Evolutionary conservation across 306 rosid genomes (phyloP), one percentile per base, ranked within the genome.

Genomic region (Trifolium pratense): DNA sequence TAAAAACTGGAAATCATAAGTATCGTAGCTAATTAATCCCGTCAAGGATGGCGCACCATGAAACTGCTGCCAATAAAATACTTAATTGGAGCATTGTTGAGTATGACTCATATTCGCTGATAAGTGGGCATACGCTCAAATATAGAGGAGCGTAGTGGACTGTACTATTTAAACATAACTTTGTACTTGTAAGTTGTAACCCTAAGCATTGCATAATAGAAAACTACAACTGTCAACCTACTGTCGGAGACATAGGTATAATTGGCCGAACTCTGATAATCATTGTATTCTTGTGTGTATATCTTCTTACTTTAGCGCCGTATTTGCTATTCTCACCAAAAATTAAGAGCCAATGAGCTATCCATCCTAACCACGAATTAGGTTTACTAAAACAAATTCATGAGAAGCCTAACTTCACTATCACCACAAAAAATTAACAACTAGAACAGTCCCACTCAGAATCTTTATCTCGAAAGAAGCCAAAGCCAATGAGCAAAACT

Each of bases 11-110:
- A 49, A 68, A 67, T 49, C n/a, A 59, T 36, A 51, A 10, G 34
- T 4, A 39, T 9, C 65, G 36, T n/a, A 40, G 55, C 45, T 12
- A 32, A 67, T 2, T 32, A 37, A 7, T 37, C 66, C 40, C 37
- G 45, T 57, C 61, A 55, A 15, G 26, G 17, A 6, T 17, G 62
- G 31, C 48, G 52, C 42, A 17, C 25, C 48, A 55, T 23, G 25
- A 51, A 62, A 71, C 37, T 63, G 69, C 20, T 65, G 63, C 60
- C 71, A 20, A 25, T 62, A 56, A 70, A 48, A 70, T 71, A 42
- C n/a, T 4, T 26, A 32, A 25, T 23, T 62, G 58, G 56, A 16
- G 16, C 23, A 16, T 7, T 49, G 23, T 7, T 15, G 20, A 11
- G 49, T 43, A 43, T 4, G 16, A 1, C 16, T 43, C 16, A 43